These are phyloP conservation scores for Salix koriyanagi DNA, from an alignment of 345 rosid genomes.

Conservation along the genomic window DNA sequence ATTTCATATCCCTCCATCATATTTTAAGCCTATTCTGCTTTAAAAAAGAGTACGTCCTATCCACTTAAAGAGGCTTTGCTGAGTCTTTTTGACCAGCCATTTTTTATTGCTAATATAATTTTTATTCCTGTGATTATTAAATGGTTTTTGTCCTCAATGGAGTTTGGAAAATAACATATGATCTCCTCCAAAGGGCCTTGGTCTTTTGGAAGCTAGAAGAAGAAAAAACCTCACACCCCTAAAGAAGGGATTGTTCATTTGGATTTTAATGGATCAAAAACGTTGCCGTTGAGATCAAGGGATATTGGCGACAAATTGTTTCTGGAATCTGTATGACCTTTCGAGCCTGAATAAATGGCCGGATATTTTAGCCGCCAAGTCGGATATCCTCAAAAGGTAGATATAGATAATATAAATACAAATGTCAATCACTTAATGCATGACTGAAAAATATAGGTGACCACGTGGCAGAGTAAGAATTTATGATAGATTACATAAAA, in stretches of 20 bases:
- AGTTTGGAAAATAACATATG: constrained; percentile 4
- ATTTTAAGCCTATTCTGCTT: not conserved
- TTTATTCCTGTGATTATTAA: not conserved
- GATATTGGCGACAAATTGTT: not conserved
- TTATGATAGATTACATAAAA: not conserved
- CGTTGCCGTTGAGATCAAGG: not conserved
- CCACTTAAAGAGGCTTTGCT: not conserved
- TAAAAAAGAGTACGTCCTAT: not conserved
- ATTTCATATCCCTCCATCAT: not conserved
- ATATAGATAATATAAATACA: not conserved
- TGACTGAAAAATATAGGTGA: not conserved
- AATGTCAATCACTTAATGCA: not conserved
- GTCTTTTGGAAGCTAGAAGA: constrained; percentile 16
- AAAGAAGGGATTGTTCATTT: constrained; percentile 2
- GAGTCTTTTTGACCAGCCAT: constrained; percentile 7
- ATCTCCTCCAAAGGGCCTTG: constrained; percentile 1
- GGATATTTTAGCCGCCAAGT: constrained; percentile 11
- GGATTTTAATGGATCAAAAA: not conserved
- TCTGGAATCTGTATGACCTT: constrained; percentile 21
- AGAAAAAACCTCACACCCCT: constrained; percentile 22
- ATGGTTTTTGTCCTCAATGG: not conserved
- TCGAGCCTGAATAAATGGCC: not conserved
- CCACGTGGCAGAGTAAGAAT: not conserved
- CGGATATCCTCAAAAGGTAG: not conserved
- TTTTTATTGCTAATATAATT: not conserved